Percentiles rank a stretch among this genome's conserved stretches.
Evolutionary conservation across 192 early-diverging fungal genomes (phyloP).

Genomic region (Ramicandelaber brevisporus): DNA sequence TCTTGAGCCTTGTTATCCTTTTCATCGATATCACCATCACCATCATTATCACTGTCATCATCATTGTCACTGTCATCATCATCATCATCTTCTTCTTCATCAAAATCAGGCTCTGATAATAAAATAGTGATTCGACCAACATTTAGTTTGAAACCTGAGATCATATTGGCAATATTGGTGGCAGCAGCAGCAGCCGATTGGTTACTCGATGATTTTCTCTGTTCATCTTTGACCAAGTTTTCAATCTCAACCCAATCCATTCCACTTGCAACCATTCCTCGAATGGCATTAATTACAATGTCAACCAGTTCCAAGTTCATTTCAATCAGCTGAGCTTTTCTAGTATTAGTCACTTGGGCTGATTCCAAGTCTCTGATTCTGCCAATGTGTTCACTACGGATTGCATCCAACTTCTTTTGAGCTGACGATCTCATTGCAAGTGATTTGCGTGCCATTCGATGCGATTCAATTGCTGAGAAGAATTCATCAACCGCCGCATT

Average conservation of each 20-base stretch:
- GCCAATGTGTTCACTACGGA: constrained; percentile 46
- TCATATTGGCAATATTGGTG: constrained; percentile 58
- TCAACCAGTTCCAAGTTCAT: constrained; percentile 62
- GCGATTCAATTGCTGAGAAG: constrained; percentile 73
- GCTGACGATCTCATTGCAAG: constrained; percentile 47
- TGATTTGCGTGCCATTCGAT: constrained; percentile 43
- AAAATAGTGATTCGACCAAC: constrained; percentile 50
- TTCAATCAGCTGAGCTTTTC: constrained; percentile 71
- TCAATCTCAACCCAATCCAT: constrained; percentile 95
- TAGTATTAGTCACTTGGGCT: constrained; percentile 35
- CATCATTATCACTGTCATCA: constrained; percentile 7
- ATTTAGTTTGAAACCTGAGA: constrained; percentile 47
- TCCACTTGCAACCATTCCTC: constrained; percentile 64
- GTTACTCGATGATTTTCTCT: no score
- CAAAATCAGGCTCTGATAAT: constrained; percentile 15
- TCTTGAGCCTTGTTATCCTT: constrained; percentile 18
- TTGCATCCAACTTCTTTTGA: constrained; percentile 56
- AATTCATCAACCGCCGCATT: constrained; percentile 74
- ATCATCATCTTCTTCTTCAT: constrained; percentile 12
- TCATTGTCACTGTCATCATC: constrained; percentile 27
- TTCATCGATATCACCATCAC: constrained; percentile 6
- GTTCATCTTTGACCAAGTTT: constrained; percentile 63
- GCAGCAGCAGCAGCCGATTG: no score
- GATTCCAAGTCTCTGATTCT: constrained; percentile 53
- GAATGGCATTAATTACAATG: constrained; percentile 60